Percentiles rank a stretch among this genome's conserved stretches.
Evolutionary conservation across 192 early-diverging fungal species (phyloP).

Genomic region (Glomus cerebriforme): DNA sequence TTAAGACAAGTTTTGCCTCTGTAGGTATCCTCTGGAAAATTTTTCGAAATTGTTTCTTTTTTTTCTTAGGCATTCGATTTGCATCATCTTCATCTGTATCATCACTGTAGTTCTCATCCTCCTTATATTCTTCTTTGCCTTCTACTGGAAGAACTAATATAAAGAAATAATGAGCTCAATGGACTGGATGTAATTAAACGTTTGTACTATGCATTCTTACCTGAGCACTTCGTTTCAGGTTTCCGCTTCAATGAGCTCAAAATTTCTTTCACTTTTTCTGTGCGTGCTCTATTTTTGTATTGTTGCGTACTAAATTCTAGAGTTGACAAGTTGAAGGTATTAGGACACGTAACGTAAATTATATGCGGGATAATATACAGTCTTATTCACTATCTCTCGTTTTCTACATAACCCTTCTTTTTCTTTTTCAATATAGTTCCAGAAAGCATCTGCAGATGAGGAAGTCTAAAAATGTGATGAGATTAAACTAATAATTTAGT

Average conservation of each 20-base stretch:
- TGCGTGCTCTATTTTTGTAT: conserved; percentile 8
- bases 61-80: not conserved
- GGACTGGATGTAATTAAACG: not conserved
- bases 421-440: conserved; percentile 4
- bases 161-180: conserved; percentile 17
- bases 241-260: conserved; percentile 6
- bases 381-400: not conserved
- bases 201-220: not conserved
- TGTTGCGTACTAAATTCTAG: not conserved
- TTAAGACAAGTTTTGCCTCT: no score
- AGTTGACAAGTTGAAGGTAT: not conserved
- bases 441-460: not conserved
- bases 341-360: conserved; percentile 5
- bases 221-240: not conserved
- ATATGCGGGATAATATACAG: not conserved
- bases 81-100: not conserved
- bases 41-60: conserved; percentile 1
- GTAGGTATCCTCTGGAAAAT: not conserved
- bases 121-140: not conserved
- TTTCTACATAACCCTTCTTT: not conserved
- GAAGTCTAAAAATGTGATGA: conserved; percentile 2
- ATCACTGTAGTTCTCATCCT: conserved; percentile 1
- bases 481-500: not conserved
- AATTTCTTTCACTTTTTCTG: not conserved
- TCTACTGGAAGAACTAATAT: not conserved